Evolutionary conservation across 169 alveolate species (phyloP).

Genomic region (Cryptosporidium ubiquitum): DNA sequence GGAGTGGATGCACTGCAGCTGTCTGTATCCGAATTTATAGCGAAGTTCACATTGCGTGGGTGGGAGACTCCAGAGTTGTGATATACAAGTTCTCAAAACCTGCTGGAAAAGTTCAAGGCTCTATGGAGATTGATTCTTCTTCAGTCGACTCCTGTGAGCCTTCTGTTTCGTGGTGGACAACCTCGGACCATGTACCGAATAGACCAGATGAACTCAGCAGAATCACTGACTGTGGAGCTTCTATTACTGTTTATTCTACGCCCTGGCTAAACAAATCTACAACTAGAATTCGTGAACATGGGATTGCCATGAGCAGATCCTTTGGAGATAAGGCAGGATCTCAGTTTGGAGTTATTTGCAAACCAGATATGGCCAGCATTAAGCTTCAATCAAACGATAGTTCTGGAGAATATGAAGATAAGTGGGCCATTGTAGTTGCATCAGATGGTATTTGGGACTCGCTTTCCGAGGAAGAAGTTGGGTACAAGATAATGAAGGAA

Average conservation of each 20-base stretch:
- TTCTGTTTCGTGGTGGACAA: slow-evolving; percentile 72
- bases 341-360: slow-evolving; percentile 85
- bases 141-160: neutral
- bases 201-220: slow-evolving; percentile 66
- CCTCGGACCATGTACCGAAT: slow-evolving; percentile 67
- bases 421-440: slow-evolving; percentile 66
- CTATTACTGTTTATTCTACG: slow-evolving; percentile 52
- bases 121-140: neutral
- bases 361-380: slow-evolving; percentile 78
- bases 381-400: slow-evolving; percentile 73
- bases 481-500: slow-evolving; percentile 35
- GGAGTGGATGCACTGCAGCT: slow-evolving; percentile 75
- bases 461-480: slow-evolving; percentile 68
- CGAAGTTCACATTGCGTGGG: slow-evolving; percentile 70
- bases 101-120: neutral
- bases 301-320: slow-evolving; percentile 90
- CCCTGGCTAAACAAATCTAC: slow-evolving; percentile 71
- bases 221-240: slow-evolving; percentile 62
- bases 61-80: slow-evolving; percentile 72
- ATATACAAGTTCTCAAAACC: slow-evolving; percentile 26
- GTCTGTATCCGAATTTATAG: slow-evolving; percentile 16
- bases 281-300: slow-evolving; percentile 80
- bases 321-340: slow-evolving; percentile 90
- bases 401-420: neutral
- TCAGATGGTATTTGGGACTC: slow-evolving; percentile 74